These are phyloP conservation scores for Paspalum notatum DNA, from an alignment of 176 grass and related monocot species.

Conservation along the genomic window DNA sequence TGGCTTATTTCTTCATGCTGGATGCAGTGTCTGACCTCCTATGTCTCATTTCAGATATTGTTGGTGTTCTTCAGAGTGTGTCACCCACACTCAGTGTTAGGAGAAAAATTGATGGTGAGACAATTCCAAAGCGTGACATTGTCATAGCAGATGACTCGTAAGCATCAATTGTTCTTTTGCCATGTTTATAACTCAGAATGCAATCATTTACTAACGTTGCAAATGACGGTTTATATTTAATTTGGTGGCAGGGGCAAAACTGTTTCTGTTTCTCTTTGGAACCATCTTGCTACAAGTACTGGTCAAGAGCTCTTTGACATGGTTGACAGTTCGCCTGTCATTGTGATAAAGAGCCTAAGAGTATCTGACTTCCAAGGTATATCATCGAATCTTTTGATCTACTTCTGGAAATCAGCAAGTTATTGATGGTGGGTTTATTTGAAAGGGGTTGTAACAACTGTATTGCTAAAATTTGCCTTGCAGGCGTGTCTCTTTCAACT, in stretches of 20 bases:
- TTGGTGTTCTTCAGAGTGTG: conserved; percentile 83
- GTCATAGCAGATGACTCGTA: conserved; percentile 96
- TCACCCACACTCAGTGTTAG: conserved; percentile 82
- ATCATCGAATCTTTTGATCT: background rate
- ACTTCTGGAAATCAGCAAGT: background rate
- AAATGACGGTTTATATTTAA: conserved; percentile 4
- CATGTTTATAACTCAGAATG: background rate
- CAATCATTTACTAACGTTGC: background rate
- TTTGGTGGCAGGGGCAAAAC: conserved; percentile 73
- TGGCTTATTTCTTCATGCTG: background rate
- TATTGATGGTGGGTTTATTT: background rate
- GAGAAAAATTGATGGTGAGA: conserved; percentile 76
- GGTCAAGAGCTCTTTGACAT: conserved; percentile 93
- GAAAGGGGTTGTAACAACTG: background rate
- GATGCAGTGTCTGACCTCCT: background rate
- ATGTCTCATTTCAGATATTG: conserved; percentile 60
- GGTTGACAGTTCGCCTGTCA: conserved; percentile 66
- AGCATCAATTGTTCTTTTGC: conserved; percentile 16
- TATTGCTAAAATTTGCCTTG: conserved; percentile 1
- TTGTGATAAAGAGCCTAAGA: conserved; percentile 82
- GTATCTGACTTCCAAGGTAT: conserved; percentile 94
- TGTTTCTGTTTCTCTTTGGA: conserved; percentile 87
- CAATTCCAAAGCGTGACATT: conserved; percentile 86
- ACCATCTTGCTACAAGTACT: conserved; percentile 81
- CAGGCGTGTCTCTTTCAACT: conserved; percentile 88